These are phyloP conservation scores for Phytopythium kandeliae DNA, from an alignment of 352 stramenopile genomes.

Conservation along the genomic window DNA sequence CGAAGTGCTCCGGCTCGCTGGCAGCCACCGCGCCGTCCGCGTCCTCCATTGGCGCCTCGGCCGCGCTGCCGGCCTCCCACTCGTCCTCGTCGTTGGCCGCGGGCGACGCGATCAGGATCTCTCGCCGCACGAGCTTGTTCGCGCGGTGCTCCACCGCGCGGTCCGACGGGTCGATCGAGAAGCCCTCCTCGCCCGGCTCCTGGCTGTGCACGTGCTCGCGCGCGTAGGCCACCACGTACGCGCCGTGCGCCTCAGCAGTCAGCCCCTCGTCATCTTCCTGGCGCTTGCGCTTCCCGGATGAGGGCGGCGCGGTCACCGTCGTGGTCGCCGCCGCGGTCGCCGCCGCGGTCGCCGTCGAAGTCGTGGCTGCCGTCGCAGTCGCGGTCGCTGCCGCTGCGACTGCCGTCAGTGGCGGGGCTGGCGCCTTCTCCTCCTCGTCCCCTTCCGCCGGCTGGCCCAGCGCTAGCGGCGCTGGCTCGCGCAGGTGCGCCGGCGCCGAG, in stretches of 20 bases:
- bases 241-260: constrained; percentile 7
- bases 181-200: constrained; percentile 73
- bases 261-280: constrained; percentile 10
- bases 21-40: constrained; percentile 18
- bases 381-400: background rate
- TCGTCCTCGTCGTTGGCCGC: constrained; percentile 76
- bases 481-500: constrained; percentile 9
- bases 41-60: constrained; percentile 31
- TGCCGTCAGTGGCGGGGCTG: constrained; percentile 4
- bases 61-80: constrained; percentile 34
- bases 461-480: constrained; percentile 39
- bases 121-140: constrained; percentile 78
- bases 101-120: constrained; percentile 81
- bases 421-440: constrained; percentile 8
- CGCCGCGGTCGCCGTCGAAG: constrained; percentile 3
- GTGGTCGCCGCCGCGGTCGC: background rate
- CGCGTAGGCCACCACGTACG: constrained; percentile 62
- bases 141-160: constrained; percentile 75
- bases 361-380: constrained; percentile 1
- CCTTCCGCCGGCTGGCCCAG: constrained; percentile 14
- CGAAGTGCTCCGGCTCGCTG: constrained; percentile 65
- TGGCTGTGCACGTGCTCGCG: constrained; percentile 77
- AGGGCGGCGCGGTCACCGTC: constrained; percentile 4
- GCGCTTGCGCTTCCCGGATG: constrained; percentile 23
- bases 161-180: constrained; percentile 82